Conservation (phyloP, 2,329 filamentous ascomycete genomes). For the Ophidiomyces ophidiicola region DNA sequence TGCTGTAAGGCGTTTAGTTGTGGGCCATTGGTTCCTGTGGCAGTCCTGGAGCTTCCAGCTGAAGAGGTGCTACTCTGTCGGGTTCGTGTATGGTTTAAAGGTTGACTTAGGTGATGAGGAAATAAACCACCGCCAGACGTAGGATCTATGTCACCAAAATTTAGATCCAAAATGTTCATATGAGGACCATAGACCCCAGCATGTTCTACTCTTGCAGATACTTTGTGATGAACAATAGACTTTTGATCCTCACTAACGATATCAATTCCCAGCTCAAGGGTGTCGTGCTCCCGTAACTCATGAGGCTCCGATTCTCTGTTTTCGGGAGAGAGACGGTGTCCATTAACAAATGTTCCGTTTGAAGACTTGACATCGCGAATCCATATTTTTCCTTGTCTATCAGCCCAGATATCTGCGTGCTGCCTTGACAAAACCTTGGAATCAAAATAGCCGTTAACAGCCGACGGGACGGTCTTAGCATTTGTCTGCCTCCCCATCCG, state of each 20-base stretch:
- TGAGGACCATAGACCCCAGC: conserved; percentile 64
- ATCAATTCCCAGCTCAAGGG: conserved; percentile 89
- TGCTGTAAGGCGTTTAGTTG: conserved; percentile 51
- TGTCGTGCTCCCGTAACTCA: conserved; percentile 80
- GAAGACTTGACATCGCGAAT: conserved; percentile 97
- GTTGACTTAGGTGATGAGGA: conserved; percentile 53
- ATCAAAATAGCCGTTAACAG: conserved; percentile 89
- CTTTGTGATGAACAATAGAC: conserved; percentile 96
- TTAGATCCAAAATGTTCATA: conserved; percentile 68
- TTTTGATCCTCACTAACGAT: conserved; percentile 98
- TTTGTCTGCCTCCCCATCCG: conserved; percentile 95
- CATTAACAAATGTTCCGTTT: conserved; percentile 97
- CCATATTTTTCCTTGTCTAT: conserved; percentile 74
- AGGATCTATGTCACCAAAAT: conserved; percentile 82
- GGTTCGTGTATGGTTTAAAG: conserved; percentile 54
- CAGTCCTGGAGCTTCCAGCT: conserved; percentile 48
- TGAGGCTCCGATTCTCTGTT: conserved; percentile 94
- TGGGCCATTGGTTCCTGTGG: conserved; percentile 43
- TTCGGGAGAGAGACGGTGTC: conserved; percentile 75
- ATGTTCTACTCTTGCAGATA: conserved; percentile 91
- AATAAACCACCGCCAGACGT: conserved; percentile 59
- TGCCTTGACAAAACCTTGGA: conserved; percentile 94
- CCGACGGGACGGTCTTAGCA: conserved; percentile 83
- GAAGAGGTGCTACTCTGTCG: conserved; percentile 57
- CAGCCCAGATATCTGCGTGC: conserved; percentile 91